These are phyloP conservation scores for Prunus fruticosa DNA, from an alignment of 306 rosid genomes.

Conservation along the genomic window DNA sequence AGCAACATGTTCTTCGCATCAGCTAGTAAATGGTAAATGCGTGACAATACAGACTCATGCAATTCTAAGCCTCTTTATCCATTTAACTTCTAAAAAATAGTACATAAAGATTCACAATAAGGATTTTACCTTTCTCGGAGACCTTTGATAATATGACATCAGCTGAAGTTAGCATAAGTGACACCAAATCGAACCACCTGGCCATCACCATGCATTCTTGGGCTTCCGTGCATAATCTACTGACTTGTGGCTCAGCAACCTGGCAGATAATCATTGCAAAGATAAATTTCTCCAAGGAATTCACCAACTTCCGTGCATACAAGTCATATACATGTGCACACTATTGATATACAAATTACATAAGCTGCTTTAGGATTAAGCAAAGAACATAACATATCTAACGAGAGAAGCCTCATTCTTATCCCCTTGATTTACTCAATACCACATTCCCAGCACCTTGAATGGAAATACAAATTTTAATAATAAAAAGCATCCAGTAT, in stretches of 20 bases:
- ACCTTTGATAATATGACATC: slow-evolving; percentile 87
- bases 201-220: slow-evolving; percentile 59
- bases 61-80: background rate
- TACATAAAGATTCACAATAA: background rate
- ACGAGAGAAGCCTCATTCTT: background rate
- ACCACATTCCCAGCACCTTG: no score
- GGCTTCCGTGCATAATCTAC: slow-evolving; percentile 73
- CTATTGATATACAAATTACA: background rate
- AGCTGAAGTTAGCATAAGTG: slow-evolving; percentile 83
- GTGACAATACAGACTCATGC: background rate
- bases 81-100: background rate
- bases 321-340: background rate
- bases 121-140: slow-evolving; percentile 74
- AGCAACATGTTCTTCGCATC: background rate
- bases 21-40: background rate
- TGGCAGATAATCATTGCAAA: slow-evolving; percentile 25
- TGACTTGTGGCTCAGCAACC: slow-evolving; percentile 87
- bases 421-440: background rate
- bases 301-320: background rate
- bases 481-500: background rate
- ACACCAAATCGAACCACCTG: slow-evolving; percentile 83
- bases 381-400: background rate
- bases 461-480: no score
- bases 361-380: background rate
- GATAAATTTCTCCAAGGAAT: slow-evolving; percentile 2